These are phyloP conservation scores for Solanum sparsipilum DNA, from an alignment of 257 asterid genomes.

Conservation along the genomic window DNA sequence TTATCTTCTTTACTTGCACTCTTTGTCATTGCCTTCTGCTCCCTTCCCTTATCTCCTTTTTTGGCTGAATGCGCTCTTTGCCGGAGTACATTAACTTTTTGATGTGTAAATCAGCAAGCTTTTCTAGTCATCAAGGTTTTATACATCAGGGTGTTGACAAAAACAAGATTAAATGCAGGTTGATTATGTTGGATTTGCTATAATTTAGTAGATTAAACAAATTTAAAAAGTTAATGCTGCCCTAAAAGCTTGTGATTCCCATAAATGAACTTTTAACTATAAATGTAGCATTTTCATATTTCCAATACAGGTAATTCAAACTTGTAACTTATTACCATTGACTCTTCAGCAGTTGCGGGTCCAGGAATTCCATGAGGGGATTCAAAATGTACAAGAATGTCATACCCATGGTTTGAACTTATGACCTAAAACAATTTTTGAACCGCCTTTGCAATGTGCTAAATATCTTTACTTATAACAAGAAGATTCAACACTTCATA, in stretches of 20 bases:
- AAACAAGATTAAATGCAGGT: background rate
- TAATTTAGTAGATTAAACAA: background rate
- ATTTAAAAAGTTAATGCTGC: background rate
- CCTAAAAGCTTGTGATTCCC: background rate
- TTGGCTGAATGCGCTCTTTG: background rate
- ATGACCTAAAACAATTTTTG: background rate
- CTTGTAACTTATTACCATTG: background rate
- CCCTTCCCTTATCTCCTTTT: background rate
- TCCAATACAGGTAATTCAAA: background rate
- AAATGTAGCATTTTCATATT: background rate
- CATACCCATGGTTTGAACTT: background rate
- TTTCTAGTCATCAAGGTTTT: background rate
- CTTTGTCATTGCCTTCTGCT: background rate
- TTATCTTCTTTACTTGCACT: background rate
- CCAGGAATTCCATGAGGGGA: background rate
- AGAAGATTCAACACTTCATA: background rate
- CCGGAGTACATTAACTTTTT: background rate
- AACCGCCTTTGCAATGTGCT: background rate
- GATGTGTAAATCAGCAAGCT: background rate
- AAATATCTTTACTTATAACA: background rate
- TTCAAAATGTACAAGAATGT: background rate
- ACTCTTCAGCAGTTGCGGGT: background rate
- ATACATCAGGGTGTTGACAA: background rate
- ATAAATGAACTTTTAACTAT: background rate
- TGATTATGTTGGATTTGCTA: background rate